Evolutionary conservation across 345 rosid genomes (phyloP), one percentile per base, ranked within the genome.

Genomic region (Clausena lansium): DNA sequence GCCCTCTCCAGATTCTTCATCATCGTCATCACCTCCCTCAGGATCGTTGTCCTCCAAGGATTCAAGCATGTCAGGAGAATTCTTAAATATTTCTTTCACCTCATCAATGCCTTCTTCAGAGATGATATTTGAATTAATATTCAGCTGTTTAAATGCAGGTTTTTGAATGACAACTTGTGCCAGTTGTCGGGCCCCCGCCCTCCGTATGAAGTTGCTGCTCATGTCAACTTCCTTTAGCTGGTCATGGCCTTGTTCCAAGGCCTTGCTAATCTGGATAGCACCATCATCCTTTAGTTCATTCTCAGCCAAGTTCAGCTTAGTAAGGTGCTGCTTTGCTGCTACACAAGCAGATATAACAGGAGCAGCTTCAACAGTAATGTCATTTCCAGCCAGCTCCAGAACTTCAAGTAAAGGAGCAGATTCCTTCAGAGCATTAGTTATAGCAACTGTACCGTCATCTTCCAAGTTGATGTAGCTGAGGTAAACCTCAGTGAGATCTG

Each of bases 231-330:
- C 92, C 41, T 77, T 78, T 80, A 92, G 67, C 69, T 83, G 82
- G 64, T 67, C 33, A 62, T 89, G 96, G 54, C 82, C 90, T 73
- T 87, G 89, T 83, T 86, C 94, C 76, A 95, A 68, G 68, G 85
- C 93, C 85, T 87, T 91, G 65, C 85, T 85, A 41, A 95, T 88
- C 80, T 78, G 83, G 73, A 92, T 81, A 52, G 90, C 80, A 60
- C 99, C 98, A 77, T 88, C 92, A 47, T 95, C 99, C 86, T 87
- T 92, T 22, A 95, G 94, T 82, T 94, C 97, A 78, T 95, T 95
- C 86, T 95, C 98, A 71, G 91, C 84, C 92, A 93, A 77, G 86
- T 88, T 94, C 87, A 95, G 82, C 91, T 85, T 91, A 77, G 78
- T 85, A 27, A 95, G 89, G 50, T 80, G 75, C 60, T 79, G 88